phyloP scores from a whole-genome alignment of 176 grass and related monocot genomes.

The Oryza coarctata region DNA sequence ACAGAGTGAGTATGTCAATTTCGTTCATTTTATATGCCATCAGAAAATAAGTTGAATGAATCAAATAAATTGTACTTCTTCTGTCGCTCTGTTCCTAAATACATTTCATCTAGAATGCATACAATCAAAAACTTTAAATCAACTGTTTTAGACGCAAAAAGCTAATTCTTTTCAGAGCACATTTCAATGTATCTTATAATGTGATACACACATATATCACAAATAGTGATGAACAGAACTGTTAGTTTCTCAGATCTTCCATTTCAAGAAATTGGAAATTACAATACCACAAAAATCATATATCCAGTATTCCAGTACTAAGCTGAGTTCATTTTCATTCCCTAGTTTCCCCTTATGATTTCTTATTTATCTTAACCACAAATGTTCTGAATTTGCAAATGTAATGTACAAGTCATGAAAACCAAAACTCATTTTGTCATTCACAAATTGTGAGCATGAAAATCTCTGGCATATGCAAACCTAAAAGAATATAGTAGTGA shows the following conservation, averaged over 20 bases:
- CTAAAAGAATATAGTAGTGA: not conserved
- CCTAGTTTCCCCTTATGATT: not conserved
- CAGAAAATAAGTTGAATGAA: slow-evolving; percentile 16
- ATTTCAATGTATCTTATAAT: not conserved
- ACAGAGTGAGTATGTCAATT: not conserved
- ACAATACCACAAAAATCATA: not conserved
- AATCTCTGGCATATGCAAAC: not conserved
- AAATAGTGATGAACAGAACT: not conserved
- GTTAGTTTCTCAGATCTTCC: not conserved
- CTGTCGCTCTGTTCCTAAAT: not conserved
- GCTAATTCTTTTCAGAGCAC: not conserved
- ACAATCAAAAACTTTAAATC: not conserved
- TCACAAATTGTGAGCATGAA: not conserved
- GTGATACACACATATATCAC: not conserved
- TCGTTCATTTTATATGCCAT: not conserved
- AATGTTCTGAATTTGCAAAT: not conserved
- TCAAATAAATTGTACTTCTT: slow-evolving; percentile 11
- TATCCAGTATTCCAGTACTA: not conserved
- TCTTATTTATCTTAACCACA: not conserved
- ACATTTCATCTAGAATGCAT: not conserved
- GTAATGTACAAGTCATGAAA: not conserved
- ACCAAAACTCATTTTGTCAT: not conserved
- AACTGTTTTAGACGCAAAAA: not conserved
- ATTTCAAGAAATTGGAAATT: not conserved
- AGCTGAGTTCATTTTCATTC: not conserved